Conservation (phyloP, 352 stramenopile species). For the Globisporangium lucens region DNA sequence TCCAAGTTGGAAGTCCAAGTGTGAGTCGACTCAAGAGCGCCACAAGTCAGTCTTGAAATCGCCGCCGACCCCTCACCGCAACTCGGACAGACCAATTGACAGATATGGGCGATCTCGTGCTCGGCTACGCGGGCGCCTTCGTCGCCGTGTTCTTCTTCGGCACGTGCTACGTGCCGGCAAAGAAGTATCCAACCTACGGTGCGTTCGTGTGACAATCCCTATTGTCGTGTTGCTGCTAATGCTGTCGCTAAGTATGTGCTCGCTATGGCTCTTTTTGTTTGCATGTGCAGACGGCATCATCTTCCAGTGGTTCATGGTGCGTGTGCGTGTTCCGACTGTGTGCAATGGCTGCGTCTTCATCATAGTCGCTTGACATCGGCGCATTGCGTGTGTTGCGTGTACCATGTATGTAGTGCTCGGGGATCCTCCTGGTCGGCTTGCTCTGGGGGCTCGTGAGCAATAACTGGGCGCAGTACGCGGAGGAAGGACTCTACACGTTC, state of each 20-base stretch:
- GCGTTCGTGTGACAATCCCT: constrained; percentile 5
- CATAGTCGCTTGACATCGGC: constrained; percentile 1
- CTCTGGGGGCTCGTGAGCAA: constrained; percentile 76
- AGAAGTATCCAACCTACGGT: constrained; percentile 82
- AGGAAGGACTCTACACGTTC: constrained; percentile 78
- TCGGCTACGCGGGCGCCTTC: constrained; percentile 60
- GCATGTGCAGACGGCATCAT: constrained; percentile 71
- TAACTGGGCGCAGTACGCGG: constrained; percentile 72
- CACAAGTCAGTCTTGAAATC: neutral
- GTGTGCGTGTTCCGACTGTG: neutral
- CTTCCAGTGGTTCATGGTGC: constrained; percentile 88
- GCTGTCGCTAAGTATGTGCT: neutral
- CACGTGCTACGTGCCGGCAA: constrained; percentile 81
- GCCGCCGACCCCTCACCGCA: neutral
- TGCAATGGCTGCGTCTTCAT: neutral
- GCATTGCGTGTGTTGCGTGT: constrained; percentile 7
- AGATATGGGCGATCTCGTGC: constrained; percentile 27
- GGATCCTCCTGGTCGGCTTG: constrained; percentile 79
- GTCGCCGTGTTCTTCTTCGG: constrained; percentile 83
- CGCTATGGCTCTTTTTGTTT: constrained; percentile 1
- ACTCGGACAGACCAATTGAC: neutral
- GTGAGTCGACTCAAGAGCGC: too few species aligned
- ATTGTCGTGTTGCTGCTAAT: neutral
- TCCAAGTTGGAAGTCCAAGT: too few species aligned
- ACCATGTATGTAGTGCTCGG: constrained; percentile 50